These are phyloP conservation scores for Didymosphaeria variabile DNA, from an alignment of 2,329 filamentous ascomycete species.

Conservation along the genomic window DNA sequence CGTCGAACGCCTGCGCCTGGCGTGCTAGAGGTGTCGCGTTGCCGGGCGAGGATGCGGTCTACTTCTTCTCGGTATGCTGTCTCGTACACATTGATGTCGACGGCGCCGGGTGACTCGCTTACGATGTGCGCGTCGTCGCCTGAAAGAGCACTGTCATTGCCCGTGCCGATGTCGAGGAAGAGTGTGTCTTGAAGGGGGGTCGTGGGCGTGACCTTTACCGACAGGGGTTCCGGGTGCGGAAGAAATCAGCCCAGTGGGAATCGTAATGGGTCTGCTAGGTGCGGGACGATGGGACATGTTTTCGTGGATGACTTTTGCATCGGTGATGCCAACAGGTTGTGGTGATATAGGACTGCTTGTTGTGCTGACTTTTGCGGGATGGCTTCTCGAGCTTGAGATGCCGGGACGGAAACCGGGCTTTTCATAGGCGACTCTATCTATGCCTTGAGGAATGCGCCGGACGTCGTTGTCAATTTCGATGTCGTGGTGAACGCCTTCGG, in stretches of 20 bases:
- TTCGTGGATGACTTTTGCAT: slow-evolving; percentile 42
- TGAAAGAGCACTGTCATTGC: slow-evolving; percentile 55
- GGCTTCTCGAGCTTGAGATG: slow-evolving; percentile 15
- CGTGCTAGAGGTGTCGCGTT: neutral
- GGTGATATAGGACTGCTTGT: slow-evolving; percentile 32
- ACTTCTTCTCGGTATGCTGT: slow-evolving; percentile 86
- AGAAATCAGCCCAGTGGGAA: slow-evolving; percentile 22
- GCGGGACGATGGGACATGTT: slow-evolving; percentile 44
- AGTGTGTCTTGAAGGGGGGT: slow-evolving; percentile 70
- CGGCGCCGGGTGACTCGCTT: slow-evolving; percentile 83
- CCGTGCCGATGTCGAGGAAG: slow-evolving; percentile 80
- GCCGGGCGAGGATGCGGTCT: slow-evolving; percentile 69
- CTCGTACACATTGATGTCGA: slow-evolving; percentile 89
- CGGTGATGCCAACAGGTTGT: slow-evolving; percentile 24
- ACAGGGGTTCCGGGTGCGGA: slow-evolving; percentile 42
- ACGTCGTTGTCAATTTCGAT: slow-evolving; percentile 48
- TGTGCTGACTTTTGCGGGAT: slow-evolving; percentile 18
- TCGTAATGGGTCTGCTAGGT: slow-evolving; percentile 31
- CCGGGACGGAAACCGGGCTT: slow-evolving; percentile 29
- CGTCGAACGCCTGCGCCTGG: slow-evolving; percentile 45
- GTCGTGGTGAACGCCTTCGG: slow-evolving; percentile 63
- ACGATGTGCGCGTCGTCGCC: slow-evolving; percentile 61
- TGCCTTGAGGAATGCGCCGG: slow-evolving; percentile 27
- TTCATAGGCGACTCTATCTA: slow-evolving; percentile 32
- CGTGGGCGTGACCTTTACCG: slow-evolving; percentile 68